These are phyloP conservation scores for Isoetes engelmannii DNA, from an alignment of 83 land plant species.

Conservation along the genomic window DNA sequence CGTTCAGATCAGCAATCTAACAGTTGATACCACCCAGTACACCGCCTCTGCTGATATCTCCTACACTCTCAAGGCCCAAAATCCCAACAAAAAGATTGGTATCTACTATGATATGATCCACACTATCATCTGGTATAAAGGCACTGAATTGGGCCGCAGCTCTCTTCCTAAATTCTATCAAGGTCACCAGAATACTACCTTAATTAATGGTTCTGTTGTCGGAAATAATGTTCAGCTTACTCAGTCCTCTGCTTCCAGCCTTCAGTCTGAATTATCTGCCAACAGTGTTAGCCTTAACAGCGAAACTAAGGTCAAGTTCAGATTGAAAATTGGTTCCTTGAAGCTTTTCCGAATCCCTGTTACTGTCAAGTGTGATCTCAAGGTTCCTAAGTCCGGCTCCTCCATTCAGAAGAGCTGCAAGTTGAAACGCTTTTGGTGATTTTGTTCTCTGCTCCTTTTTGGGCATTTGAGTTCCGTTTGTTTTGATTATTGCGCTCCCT, in stretches of 20 bases:
- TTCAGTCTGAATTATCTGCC: slow-evolving; percentile 5
- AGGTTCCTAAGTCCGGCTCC: background rate
- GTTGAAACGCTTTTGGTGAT: slow-evolving; percentile 7
- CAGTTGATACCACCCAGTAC: slow-evolving; percentile 10
- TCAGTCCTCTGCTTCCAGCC: background rate
- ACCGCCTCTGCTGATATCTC: slow-evolving; percentile 28
- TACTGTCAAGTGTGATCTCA: slow-evolving; percentile 19
- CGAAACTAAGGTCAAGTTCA: background rate
- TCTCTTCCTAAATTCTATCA: slow-evolving; percentile 28
- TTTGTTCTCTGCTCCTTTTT: too few relatives aligned
- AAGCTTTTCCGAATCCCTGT: slow-evolving; percentile 12
- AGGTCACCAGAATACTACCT: slow-evolving; percentile 31
- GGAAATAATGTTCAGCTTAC: slow-evolving; percentile 21
- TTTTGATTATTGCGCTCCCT: too few relatives aligned
- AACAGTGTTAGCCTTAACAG: slow-evolving; percentile 15
- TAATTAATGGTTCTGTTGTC: slow-evolving; percentile 4
- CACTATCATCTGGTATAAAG: slow-evolving; percentile 17
- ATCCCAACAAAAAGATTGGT: slow-evolving; percentile 39
- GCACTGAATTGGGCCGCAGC: slow-evolving; percentile 14
- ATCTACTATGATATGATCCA: slow-evolving; percentile 34
- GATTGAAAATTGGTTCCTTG: slow-evolving; percentile 23
- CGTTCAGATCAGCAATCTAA: slow-evolving; percentile 32
- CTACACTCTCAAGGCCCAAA: slow-evolving; percentile 26
- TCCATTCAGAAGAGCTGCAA: slow-evolving; percentile 5
- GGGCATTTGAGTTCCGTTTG: too few relatives aligned